Evolutionary conservation across 2,329 filamentous ascomycete species (phyloP).

Genomic region (Penicillium nordicum): DNA sequence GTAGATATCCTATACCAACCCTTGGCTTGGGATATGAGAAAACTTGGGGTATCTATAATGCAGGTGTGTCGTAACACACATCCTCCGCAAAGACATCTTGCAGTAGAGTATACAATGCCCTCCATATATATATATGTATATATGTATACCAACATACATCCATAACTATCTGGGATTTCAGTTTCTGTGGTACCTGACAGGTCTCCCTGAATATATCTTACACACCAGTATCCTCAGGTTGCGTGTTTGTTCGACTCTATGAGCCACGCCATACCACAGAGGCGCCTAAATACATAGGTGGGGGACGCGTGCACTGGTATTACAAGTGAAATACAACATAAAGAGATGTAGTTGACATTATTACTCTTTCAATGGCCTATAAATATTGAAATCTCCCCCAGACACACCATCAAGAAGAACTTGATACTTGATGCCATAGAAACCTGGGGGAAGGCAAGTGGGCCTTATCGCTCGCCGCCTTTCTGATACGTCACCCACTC

Average conservation of each 20-base stretch:
- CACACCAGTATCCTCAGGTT: background rate
- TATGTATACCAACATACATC: too few relatives aligned
- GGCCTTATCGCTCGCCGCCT: slow-evolving; percentile 26
- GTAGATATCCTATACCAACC: background rate
- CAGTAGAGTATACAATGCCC: too few relatives aligned
- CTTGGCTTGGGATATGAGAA: background rate
- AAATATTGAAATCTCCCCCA: background rate
- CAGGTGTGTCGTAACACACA: background rate
- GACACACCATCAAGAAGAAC: background rate
- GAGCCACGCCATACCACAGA: background rate
- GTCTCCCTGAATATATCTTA: background rate
- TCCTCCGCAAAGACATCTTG: background rate
- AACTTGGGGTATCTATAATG: background rate
- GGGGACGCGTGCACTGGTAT: background rate
- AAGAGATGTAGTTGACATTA: too few relatives aligned
- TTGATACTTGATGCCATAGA: slow-evolving; percentile 2
- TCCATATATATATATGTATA: background rate
- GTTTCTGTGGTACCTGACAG: background rate
- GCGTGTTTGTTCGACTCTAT: background rate
- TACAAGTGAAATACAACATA: background rate
- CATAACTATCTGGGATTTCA: too few relatives aligned
- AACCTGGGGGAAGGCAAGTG: slow-evolving; percentile 9
- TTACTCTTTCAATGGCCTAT: background rate
- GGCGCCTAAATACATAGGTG: background rate
- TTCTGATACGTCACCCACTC: slow-evolving; percentile 30